Evolutionary conservation across 495 filamentous ascomycete genomes (phyloP).

Genomic region (Sabuloglossum arenarium): DNA sequence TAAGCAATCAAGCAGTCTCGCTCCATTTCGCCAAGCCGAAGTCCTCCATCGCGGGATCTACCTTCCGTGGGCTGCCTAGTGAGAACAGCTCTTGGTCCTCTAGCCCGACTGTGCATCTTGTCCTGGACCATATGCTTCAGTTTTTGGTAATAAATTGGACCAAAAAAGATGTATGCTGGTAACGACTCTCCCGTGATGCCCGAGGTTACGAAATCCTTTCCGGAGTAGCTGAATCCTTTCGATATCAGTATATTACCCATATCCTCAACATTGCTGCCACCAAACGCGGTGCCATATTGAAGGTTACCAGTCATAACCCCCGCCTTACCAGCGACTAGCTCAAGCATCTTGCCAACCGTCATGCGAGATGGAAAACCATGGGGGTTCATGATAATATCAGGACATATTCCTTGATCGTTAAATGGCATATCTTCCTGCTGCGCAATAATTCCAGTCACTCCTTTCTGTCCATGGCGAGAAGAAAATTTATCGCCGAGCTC

Average conservation of each 20-base stretch:
- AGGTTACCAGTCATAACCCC: conserved; percentile 62
- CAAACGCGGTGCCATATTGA: conserved; percentile 88
- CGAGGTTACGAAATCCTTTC: conserved; percentile 87
- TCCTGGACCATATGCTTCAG: conserved; percentile 99
- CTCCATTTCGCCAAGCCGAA: conserved; percentile 97
- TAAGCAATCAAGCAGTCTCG: conserved; percentile 43
- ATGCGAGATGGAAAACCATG: conserved; percentile 99
- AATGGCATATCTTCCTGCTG: conserved; percentile 96
- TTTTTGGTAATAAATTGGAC: conserved; percentile 98
- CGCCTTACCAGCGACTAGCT: conserved; percentile 87
- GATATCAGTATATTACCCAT: conserved; percentile 71
- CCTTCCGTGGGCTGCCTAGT: conserved; percentile 96
- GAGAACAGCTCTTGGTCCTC: conserved; percentile 73
- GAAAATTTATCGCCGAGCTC: conserved; percentile 47
- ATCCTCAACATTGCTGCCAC: conserved; percentile 74
- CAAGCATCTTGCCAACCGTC: conserved; percentile 97
- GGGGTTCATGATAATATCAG: conserved; percentile 99
- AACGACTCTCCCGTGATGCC: conserved; percentile 89
- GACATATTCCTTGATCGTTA: conserved; percentile 68
- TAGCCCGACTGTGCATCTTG: conserved; percentile 93
- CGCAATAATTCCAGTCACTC: conserved; percentile 87
- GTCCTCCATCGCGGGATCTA: conserved; percentile 74
- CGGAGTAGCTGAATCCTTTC: conserved; percentile 83
- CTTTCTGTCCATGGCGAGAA: conserved; percentile 26
- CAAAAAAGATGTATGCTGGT: conserved; percentile 93